Percentiles rank a stretch among this genome's conserved stretches.
Evolutionary conservation across 2,329 filamentous ascomycete species (phyloP).

Genomic region (Aspergillus ochraceus): DNA sequence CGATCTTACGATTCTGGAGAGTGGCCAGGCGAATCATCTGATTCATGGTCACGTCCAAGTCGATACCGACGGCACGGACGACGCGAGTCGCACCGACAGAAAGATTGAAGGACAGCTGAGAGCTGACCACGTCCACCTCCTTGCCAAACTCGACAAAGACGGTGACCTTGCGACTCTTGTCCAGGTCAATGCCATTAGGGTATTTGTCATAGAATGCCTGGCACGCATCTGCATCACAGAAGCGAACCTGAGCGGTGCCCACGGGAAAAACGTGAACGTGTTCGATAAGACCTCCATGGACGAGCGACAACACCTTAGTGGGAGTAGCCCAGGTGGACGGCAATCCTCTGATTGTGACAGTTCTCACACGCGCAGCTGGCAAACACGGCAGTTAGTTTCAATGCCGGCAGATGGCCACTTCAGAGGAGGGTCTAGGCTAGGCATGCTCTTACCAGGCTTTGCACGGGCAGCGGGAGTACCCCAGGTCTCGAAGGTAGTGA

Average conservation of each 20-base stretch:
- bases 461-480: conserved; percentile 26
- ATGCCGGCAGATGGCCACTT: neutral
- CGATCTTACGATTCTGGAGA: conserved; percentile 44
- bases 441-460: conserved; percentile 26
- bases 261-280: conserved; percentile 23
- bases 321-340: conserved; percentile 30
- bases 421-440: neutral
- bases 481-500: conserved; percentile 33
- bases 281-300: conserved; percentile 42
- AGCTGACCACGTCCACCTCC: conserved; percentile 42
- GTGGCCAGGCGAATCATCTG: conserved; percentile 40
- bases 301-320: conserved; percentile 36
- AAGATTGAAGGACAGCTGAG: conserved; percentile 42
- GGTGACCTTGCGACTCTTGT: conserved; percentile 27
- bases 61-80: conserved; percentile 45
- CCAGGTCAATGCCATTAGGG: conserved; percentile 38
- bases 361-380: conserved; percentile 28
- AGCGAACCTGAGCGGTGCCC: conserved; percentile 35
- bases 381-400: neutral
- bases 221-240: conserved; percentile 36
- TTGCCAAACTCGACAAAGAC: conserved; percentile 42
- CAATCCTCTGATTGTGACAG: conserved; percentile 38
- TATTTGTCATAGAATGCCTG: conserved; percentile 37
- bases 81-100: conserved; percentile 47
- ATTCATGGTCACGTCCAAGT: conserved; percentile 40